Conservation (phyloP, 768 basidiomycete species). For the Termitomyces sp. region DNA sequence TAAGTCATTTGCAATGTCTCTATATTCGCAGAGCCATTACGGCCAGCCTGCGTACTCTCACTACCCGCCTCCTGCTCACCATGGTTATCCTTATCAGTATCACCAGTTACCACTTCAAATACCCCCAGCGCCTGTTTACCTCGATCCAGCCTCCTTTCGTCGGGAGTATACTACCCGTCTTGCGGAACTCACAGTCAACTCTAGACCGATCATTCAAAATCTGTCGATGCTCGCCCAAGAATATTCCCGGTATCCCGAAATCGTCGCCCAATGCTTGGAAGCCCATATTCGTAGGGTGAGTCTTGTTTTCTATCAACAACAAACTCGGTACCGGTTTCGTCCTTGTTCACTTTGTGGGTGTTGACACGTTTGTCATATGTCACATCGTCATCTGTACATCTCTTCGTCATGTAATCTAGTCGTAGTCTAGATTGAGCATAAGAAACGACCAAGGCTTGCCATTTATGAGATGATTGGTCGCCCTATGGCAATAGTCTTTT, state of each 20-base stretch:
- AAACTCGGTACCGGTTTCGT: conserved; percentile 16
- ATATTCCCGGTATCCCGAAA: conserved; percentile 68
- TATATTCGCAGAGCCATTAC: conserved; percentile 60
- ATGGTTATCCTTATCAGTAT: conserved; percentile 36
- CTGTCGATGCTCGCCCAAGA: conserved; percentile 92
- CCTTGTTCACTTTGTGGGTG: conserved; percentile 10
- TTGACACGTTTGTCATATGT: conserved; percentile 1
- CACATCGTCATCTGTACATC: conserved; percentile 10
- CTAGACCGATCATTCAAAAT: conserved; percentile 88
- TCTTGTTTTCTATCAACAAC: conserved; percentile 20
- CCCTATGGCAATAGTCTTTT: conserved; percentile 10
- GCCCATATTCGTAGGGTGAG: conserved; percentile 88
- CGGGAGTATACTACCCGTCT: conserved; percentile 74
- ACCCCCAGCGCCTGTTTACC: conserved; percentile 28
- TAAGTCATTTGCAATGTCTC: conserved; percentile 46
- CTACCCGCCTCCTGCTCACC: conserved; percentile 36
- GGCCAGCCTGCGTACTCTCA: conserved; percentile 51
- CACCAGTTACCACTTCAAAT: conserved; percentile 41
- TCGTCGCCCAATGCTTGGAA: conserved; percentile 79
- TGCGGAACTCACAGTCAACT: conserved; percentile 85
- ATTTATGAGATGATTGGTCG: conserved; percentile 19
- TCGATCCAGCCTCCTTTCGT: conserved; percentile 70
- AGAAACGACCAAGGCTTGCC: conserved; percentile 27
- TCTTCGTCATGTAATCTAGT: conserved; percentile 39
- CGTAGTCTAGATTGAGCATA: conserved; percentile 31